A percentile compares a stretch with the other conserved stretches of the same genome.
Evolutionary conservation across 139 green algal species (phyloP).

Genomic region (Micractinium sp.): DNA sequence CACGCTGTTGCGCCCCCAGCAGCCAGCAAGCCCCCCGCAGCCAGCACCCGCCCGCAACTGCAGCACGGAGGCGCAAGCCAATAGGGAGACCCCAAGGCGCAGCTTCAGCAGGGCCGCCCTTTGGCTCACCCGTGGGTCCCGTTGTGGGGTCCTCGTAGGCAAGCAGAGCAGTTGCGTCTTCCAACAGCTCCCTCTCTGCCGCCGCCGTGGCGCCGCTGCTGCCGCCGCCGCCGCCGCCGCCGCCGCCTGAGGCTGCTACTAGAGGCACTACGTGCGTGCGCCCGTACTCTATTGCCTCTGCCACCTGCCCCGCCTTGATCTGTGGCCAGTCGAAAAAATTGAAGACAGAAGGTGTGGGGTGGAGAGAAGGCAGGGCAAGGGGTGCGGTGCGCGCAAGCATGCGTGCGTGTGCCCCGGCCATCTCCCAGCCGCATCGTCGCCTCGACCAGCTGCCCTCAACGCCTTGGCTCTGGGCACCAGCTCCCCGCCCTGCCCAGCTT

Average conservation of each 20-base stretch:
- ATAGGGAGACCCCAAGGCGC: too few species aligned
- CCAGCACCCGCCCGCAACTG: not conserved
- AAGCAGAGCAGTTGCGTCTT: slow-evolving; percentile 73
- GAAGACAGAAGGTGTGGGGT: not conserved
- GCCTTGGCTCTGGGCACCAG: not conserved
- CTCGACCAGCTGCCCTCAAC: not conserved
- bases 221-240: not conserved
- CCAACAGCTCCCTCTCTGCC: slow-evolving; percentile 45
- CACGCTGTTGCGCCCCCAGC: not conserved
- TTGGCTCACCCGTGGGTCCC: not conserved
- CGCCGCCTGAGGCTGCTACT: not conserved
- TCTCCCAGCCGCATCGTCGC: too few species aligned
- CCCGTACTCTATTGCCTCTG: slow-evolving; percentile 64
- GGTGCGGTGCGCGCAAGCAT: not conserved
- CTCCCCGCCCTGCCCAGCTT: too few species aligned
- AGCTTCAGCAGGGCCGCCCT: not conserved
- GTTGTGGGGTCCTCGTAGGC: slow-evolving; percentile 63
- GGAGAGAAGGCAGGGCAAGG: not conserved
- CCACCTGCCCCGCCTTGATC: slow-evolving; percentile 50
- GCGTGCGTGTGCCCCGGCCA: not conserved
- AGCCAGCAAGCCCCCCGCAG: not conserved
- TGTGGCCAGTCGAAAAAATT: slow-evolving; percentile 9
- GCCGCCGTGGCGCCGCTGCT: not conserved
- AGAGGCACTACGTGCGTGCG: slow-evolving; percentile 36
- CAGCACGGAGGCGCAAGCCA: too few species aligned